Evolutionary conservation across 495 filamentous ascomycete species (phyloP).

Genomic region (Talaromyces stipitatus): DNA sequence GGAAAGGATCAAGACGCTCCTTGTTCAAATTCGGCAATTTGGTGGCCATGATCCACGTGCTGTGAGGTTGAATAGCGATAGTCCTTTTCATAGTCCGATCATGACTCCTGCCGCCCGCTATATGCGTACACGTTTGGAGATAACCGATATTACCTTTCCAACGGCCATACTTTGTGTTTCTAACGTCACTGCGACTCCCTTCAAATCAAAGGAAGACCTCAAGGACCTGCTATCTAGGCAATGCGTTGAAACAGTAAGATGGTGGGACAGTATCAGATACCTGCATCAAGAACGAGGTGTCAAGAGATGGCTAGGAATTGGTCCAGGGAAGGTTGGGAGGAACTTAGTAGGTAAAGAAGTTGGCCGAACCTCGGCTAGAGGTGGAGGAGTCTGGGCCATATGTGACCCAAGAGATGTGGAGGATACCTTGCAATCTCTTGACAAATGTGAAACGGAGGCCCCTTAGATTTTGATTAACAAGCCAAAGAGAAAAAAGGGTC

Average conservation of each 20-base stretch:
- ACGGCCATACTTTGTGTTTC: constrained; percentile 69
- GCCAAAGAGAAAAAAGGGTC: neutral
- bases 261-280: constrained; percentile 90
- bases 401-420: constrained; percentile 77
- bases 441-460: constrained; percentile 58
- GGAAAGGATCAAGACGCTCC: constrained; percentile 72
- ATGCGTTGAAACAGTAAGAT: constrained; percentile 81
- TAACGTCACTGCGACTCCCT: constrained; percentile 78
- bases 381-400: constrained; percentile 91
- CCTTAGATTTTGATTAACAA: neutral
- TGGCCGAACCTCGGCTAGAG: constrained; percentile 70
- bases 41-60: constrained; percentile 87
- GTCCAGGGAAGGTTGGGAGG: constrained; percentile 87
- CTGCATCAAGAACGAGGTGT: constrained; percentile 82
- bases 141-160: constrained; percentile 61
- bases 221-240: constrained; percentile 68
- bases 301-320: constrained; percentile 84
- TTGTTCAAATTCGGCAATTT: constrained; percentile 86
- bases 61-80: constrained; percentile 79
- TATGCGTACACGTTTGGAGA: constrained; percentile 57
- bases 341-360: constrained; percentile 96
- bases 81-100: constrained; percentile 86
- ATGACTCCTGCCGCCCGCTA: constrained; percentile 77
- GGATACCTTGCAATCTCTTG: constrained; percentile 60
- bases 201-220: constrained; percentile 61